Evolutionary conservation across 225 moss, liverwort and hornwort species (phyloP), one percentile per base, ranked within the genome.

Genomic region (Polytrichum commune): DNA sequence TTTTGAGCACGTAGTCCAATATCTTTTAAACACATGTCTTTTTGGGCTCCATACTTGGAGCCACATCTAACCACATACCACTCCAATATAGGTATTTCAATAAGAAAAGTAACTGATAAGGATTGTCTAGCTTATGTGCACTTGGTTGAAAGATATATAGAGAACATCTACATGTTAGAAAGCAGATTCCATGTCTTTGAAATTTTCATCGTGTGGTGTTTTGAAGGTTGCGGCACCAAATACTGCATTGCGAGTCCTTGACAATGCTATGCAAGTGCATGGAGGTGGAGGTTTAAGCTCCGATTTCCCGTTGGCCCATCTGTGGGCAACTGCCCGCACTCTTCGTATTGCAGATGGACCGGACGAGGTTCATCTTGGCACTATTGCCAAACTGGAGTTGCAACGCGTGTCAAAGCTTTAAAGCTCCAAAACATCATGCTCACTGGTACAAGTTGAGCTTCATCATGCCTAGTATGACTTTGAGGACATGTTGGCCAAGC

Each of bases 311-410:
- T 78, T 98, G 72, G 84, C 98, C 10, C 98, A 95, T 62, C 75
- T 98, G 55, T 98, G 95, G 98, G 95, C 95, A 69, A 61, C 81
- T 60, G 86, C 93, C 4, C 92, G 95, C 16, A 91, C 91, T 64
- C 77, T 98, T 38, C 84, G 95, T 25, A 88, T 98, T 57, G 98
- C 98, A 69, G 98, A 98, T 85, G 98, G 98, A 64, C 98, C 98
- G 27, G 98, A 98, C 53, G 95, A 98, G 72, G 98, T 98, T 68
- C 98, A 98, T 79, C 90, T 95, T 16, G 89, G 87, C 63, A 95
- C 98, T 32, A 86, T 98, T 81, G 89, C 98, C 60, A 95, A 95
- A 68, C 87, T 98, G 1, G 98, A 98, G 80, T 78, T 98, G 71
- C 69, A 80, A 62, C 89, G 88, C 10, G 88, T 88, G 54, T 89